Evolutionary conservation across 164 flowering plant species (phyloP).

Genomic region (Piper longum): DNA sequence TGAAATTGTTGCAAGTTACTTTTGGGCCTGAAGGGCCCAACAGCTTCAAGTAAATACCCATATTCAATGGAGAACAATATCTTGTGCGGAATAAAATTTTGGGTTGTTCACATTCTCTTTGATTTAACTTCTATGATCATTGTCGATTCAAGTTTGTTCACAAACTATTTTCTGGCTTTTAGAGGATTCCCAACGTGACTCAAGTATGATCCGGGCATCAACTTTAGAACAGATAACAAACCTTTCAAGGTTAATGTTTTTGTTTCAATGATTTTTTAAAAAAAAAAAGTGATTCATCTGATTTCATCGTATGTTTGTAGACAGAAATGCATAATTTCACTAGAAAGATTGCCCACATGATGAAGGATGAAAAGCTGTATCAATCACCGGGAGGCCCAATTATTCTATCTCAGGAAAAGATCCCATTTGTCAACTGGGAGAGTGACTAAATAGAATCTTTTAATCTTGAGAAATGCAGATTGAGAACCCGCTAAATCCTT

Average conservation of each 20-base stretch:
- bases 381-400: constrained; percentile 10
- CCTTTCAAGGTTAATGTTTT: constrained; percentile 24
- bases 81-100: constrained; percentile 71
- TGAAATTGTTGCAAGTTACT: no score
- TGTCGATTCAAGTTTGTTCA: neutral
- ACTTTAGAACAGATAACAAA: constrained; percentile 25
- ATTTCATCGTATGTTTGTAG: neutral
- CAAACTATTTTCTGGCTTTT: neutral
- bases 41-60: no score
- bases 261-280: neutral
- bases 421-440: neutral
- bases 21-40: no score
- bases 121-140: neutral
- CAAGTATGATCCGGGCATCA: constrained; percentile 26
- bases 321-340: constrained; percentile 10
- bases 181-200: constrained; percentile 27
- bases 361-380: constrained; percentile 6
- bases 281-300: neutral
- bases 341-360: constrained; percentile 4
- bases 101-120: constrained; percentile 26
- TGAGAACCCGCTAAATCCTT: constrained; percentile 56
- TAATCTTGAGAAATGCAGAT: constrained; percentile 21
- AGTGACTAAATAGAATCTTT: no score
- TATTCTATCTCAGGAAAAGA: constrained; percentile 7
- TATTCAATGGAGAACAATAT: no score